phyloP scores from a whole-genome alignment of 192 early-diverging fungal genomes.

The Coemansia sp. region DNA sequence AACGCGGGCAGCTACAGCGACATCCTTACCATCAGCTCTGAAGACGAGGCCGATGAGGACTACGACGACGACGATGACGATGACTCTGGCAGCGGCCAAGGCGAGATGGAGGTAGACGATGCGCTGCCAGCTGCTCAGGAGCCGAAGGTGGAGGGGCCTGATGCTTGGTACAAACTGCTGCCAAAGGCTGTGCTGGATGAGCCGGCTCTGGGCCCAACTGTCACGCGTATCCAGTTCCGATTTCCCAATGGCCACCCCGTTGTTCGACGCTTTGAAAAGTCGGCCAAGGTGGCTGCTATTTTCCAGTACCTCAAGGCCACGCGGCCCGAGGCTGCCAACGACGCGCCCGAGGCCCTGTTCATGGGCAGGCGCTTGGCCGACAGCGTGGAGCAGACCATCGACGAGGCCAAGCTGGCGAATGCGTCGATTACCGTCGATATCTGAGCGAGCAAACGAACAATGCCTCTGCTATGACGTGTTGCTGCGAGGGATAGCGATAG shows the following conservation, averaged over 20 bases:
- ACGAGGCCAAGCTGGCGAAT: conserved; percentile 67
- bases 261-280: conserved; percentile 74
- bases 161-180: conserved; percentile 37
- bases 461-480: not conserved
- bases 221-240: conserved; percentile 80
- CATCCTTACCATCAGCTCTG: conserved; percentile 31
- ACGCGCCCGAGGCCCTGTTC: conserved; percentile 66
- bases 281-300: conserved; percentile 67
- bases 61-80: conserved; percentile 31
- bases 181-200: conserved; percentile 23
- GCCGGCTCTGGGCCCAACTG: conserved; percentile 54
- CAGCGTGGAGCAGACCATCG: conserved; percentile 65
- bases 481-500: not conserved
- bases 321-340: conserved; percentile 59
- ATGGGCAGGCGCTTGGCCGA: conserved; percentile 66
- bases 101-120: conserved; percentile 43
- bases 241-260: conserved; percentile 76
- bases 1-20: conserved; percentile 45
- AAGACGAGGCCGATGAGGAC: conserved; percentile 11
- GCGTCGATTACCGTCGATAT: conserved; percentile 54
- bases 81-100: conserved; percentile 9
- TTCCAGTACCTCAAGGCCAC: conserved; percentile 84
- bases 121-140: conserved; percentile 8
- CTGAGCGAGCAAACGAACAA: not conserved
- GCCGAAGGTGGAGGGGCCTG: conserved; percentile 13